Evolutionary conservation across 768 basidiomycete genomes (phyloP), one percentile per base, ranked within the genome.

Genomic region (Lenzites betulinus): DNA sequence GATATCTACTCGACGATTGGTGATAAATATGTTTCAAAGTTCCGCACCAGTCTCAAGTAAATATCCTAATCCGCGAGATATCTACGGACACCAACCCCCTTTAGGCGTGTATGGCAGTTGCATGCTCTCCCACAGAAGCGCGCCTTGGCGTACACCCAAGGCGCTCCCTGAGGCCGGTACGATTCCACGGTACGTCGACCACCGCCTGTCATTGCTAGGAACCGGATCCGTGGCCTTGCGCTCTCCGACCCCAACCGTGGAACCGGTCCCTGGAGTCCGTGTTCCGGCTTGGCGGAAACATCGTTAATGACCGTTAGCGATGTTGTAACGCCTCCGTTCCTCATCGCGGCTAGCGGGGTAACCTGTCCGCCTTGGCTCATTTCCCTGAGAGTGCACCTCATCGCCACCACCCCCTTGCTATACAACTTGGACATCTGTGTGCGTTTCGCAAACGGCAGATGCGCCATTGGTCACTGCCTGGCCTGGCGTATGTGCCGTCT

Each of bases 191-290:
- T 41, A 41, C 23, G 55, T 47, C 36, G 26, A 26, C 47, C 25
- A 18, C 12, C 47, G 36, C 23, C 26, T 35, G 47, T 50, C 47
- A 3, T 20, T 18, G 43, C 30, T 35, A 35, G 46, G 47, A n/a
- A 28, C 55, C 55, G 47, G 55, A 22, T 50, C 55, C 55, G 26
- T 46, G 55, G 55, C 25, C 16, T 5, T 25, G 35, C 36, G 26
- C 44, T 47, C 23, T 22, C 22, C 23, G 44, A 26, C 46, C 55
- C 36, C 47, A 25, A 41, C 55, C 55, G 55, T 57, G 55, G 55
- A 26, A 49, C 9, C 25, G 55, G 55, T 57, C 41, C 55, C 55
- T 57, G 55, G 36, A 23, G 47, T 25, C 47, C 16, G 42, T 46
- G 42, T 20, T 15, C 23, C 13, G 8, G 13, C 35, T 41, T 47